Percentiles rank a stretch among this genome's conserved stretches.
Conservation (phyloP, 169 alveolate genomes). For the Cryptosporidium xiaoi region DNA sequence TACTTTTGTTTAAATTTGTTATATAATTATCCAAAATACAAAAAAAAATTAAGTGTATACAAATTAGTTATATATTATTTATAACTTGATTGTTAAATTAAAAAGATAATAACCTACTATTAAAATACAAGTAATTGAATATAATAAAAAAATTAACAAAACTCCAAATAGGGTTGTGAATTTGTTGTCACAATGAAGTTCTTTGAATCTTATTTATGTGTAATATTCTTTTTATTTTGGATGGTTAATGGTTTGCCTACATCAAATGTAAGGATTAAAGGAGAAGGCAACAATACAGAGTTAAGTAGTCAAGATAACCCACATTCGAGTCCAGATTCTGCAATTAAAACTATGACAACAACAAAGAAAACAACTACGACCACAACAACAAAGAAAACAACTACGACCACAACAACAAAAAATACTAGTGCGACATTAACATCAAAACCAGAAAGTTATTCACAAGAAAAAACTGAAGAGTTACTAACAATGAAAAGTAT, state of each 20-base stretch:
- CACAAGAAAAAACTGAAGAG: constrained; percentile 7
- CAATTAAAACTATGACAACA: no score
- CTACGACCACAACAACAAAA: neutral
- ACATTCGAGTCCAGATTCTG: no score
- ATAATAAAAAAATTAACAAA: no score
- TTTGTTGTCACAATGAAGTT: constrained; percentile 72
- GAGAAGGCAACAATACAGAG: neutral
- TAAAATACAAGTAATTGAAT: no score
- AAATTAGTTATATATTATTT: no score
- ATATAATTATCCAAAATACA: no score
- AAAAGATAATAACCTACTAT: no score
- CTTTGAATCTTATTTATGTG: constrained; percentile 2
- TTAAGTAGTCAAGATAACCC: no score
- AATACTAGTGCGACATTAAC: no score
- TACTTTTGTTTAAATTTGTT: no score
- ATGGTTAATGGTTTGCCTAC: constrained; percentile 45
- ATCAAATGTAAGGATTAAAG: constrained; percentile 38
- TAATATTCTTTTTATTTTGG: constrained; percentile 6
- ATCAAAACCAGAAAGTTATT: neutral
- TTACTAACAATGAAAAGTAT: neutral
- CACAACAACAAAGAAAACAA: constrained; percentile 16
- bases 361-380: neutral
- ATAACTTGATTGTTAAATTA: no score
- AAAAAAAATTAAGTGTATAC: no score
- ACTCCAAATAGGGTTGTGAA: neutral